These are phyloP conservation scores for Aspergillus bridgeri DNA, from an alignment of 495 filamentous ascomycete genomes.

Conservation along the genomic window DNA sequence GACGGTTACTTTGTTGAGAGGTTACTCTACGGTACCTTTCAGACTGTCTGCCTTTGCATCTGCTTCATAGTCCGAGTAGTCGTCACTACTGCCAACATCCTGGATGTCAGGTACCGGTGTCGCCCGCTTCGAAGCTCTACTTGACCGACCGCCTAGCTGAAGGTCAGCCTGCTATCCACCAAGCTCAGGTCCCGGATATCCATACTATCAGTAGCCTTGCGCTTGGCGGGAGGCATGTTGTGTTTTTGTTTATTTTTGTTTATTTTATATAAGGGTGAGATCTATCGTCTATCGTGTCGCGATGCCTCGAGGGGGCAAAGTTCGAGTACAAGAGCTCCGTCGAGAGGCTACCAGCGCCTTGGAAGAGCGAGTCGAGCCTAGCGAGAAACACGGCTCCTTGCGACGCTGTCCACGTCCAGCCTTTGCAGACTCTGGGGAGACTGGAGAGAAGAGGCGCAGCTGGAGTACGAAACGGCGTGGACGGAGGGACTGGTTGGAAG, in stretches of 20 bases:
- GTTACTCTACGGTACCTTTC: conserved; percentile 47
- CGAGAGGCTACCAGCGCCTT: conserved; percentile 22
- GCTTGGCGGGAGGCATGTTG: conserved; percentile 66
- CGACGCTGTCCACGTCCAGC: background rate
- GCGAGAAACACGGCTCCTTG: background rate
- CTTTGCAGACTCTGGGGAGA: background rate
- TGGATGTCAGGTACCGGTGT: conserved; percentile 66
- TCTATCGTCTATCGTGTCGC: conserved; percentile 18
- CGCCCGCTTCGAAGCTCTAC: conserved; percentile 59
- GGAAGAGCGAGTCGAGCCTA: conserved; percentile 4
- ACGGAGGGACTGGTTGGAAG: background rate
- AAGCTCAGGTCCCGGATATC: conserved; percentile 24
- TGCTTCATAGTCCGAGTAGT: conserved; percentile 61
- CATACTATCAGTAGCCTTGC: conserved; percentile 65
- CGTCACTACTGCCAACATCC: conserved; percentile 65
- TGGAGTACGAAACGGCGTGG: background rate
- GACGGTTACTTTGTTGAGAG: background rate
- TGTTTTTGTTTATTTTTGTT: conserved; percentile 6
- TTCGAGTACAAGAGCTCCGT: conserved; percentile 11
- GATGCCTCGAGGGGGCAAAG: background rate
- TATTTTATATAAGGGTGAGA: background rate
- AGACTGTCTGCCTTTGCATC: conserved; percentile 42
- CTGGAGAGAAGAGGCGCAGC: background rate
- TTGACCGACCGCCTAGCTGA: conserved; percentile 50
- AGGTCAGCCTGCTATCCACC: conserved; percentile 30